Conservation (phyloP, 2,329 filamentous ascomycete species). For the Cordyceps tenuipes region DNA sequence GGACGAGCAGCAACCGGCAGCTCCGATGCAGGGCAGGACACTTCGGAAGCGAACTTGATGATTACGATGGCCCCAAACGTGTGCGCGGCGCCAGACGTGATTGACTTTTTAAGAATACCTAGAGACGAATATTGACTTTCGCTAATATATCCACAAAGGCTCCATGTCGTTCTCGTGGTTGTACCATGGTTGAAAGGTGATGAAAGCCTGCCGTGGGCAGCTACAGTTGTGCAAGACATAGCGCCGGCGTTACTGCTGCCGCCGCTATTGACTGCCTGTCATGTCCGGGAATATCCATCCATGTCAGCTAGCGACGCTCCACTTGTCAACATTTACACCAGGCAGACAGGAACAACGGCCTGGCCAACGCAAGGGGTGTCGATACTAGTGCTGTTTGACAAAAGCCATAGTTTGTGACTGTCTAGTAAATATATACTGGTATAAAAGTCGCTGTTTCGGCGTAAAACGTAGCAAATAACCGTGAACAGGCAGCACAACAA, state of each 20-base stretch:
- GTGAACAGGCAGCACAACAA: neutral
- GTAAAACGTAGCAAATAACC: neutral
- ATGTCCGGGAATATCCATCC: too few relatives aligned
- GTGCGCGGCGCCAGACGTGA: neutral
- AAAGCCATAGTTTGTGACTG: neutral
- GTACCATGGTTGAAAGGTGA: slow-evolving; percentile 2
- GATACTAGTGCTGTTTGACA: neutral
- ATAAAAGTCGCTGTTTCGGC: neutral
- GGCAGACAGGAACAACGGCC: too few relatives aligned
- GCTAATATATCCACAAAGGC: neutral
- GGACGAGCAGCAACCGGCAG: neutral
- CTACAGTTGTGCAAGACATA: too few relatives aligned
- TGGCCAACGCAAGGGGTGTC: neutral
- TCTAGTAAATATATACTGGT: slow-evolving; percentile 6
- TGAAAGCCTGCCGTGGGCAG: neutral
- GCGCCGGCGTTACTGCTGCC: too few relatives aligned
- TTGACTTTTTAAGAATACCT: neutral
- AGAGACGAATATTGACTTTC: neutral
- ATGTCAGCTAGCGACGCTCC: too few relatives aligned
- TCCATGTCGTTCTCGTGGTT: slow-evolving; percentile 1
- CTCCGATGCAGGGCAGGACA: neutral
- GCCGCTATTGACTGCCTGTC: too few relatives aligned
- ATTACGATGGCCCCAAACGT: neutral
- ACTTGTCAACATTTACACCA: neutral
- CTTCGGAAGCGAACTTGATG: slow-evolving; percentile 4